These are phyloP conservation scores for Isabelozyma pseudorhagii DNA, from an alignment of 805 yeast genomes.

Conservation along the genomic window DNA sequence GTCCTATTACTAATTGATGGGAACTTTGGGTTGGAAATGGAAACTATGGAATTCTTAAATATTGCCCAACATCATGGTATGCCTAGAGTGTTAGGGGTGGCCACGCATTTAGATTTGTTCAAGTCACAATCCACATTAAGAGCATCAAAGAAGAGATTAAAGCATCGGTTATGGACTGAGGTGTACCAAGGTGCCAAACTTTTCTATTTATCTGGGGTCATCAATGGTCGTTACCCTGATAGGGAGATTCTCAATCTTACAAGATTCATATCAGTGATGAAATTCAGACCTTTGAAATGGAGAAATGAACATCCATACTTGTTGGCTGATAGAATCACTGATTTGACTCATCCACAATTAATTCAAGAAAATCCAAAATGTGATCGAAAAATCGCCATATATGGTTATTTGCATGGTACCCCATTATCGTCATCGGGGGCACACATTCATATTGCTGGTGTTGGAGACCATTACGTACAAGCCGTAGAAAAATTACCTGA, in stretches of 20 bases:
- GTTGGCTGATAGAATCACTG: slow-evolving; percentile 87
- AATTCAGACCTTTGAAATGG: slow-evolving; percentile 98
- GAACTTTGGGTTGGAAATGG: slow-evolving; percentile 98
- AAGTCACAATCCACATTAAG: slow-evolving; percentile 85
- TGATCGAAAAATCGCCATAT: slow-evolving; percentile 86
- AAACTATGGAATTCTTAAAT: slow-evolving; percentile 96
- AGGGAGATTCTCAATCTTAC: slow-evolving; percentile 89
- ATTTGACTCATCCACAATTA: slow-evolving; percentile 85
- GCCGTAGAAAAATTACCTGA: slow-evolving; percentile 89
- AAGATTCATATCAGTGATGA: slow-evolving; percentile 94
- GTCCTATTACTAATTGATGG: slow-evolving; percentile 91
- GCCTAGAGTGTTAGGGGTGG: slow-evolving; percentile 94
- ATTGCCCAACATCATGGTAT: slow-evolving; percentile 98
- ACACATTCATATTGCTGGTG: slow-evolving; percentile 90
- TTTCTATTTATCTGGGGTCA: slow-evolving; percentile 90
- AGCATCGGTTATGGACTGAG: slow-evolving; percentile 97
- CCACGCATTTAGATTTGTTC: slow-evolving; percentile 93
- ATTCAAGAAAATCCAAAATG: slow-evolving; percentile 77
- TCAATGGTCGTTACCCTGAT: slow-evolving; percentile 97
- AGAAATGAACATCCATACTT: slow-evolving; percentile 96
- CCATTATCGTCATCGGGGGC: slow-evolving; percentile 69
- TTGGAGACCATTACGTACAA: slow-evolving; percentile 80
- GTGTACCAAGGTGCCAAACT: slow-evolving; percentile 97
- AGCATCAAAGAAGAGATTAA: slow-evolving; percentile 85
- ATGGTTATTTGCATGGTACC: slow-evolving; percentile 94